Conservation (phyloP, 73 alveolate species). For the Symbiodinium natans region DNA sequence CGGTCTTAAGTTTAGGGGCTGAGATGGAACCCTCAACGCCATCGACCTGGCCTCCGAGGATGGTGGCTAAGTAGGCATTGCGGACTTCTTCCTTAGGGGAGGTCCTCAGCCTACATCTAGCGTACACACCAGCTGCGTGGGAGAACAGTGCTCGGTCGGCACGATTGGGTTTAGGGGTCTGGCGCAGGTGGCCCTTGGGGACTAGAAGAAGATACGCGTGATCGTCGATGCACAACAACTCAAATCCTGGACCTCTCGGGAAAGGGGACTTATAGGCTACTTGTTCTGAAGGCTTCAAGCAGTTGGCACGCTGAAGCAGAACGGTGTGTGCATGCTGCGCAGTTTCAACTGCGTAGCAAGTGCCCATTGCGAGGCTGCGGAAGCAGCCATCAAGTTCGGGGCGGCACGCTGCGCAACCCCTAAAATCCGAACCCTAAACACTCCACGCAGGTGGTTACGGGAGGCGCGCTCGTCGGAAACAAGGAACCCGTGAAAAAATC, state of each 20-base stretch:
- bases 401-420: background rate
- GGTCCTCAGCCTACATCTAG: background rate
- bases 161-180: background rate
- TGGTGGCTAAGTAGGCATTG: background rate
- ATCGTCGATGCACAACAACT: background rate
- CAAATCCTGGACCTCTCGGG: background rate
- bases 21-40: background rate
- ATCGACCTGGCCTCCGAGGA: background rate
- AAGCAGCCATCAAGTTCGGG: background rate
- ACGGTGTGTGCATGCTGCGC: constrained; percentile 17
- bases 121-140: background rate
- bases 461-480: background rate
- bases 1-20: background rate
- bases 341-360: constrained; percentile 11
- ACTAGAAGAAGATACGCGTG: background rate
- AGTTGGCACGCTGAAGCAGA: background rate
- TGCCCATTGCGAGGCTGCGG: constrained; percentile 12
- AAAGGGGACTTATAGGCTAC: background rate
- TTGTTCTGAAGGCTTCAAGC: background rate
- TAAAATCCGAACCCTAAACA: background rate
- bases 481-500: background rate
- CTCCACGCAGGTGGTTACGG: constrained; percentile 5
- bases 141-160: background rate
- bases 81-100: background rate
- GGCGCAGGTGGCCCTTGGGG: background rate